Conservation (phyloP, 768 basidiomycete species). For the Phaeotremella fagi region DNA sequence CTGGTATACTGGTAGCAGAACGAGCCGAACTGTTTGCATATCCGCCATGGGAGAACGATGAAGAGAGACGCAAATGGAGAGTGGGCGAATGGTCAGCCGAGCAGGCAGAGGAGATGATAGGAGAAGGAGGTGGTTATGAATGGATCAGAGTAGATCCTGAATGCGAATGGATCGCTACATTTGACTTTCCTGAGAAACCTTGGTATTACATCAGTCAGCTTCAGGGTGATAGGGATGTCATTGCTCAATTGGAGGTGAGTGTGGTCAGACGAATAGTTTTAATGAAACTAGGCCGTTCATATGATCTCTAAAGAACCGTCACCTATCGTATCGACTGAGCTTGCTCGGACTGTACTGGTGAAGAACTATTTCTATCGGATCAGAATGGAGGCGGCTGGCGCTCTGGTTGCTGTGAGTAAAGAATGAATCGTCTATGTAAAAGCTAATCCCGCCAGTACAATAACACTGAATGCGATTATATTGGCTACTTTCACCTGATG, state of each 20-base stretch:
- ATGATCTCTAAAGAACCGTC: slow-evolving; percentile 57
- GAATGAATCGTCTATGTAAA: slow-evolving; percentile 6
- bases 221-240: slow-evolving; percentile 90
- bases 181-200: slow-evolving; percentile 72
- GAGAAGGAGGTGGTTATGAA: slow-evolving; percentile 78
- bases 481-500: slow-evolving; percentile 91
- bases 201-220: slow-evolving; percentile 97
- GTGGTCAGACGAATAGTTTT: slow-evolving; percentile 5
- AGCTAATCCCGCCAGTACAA: slow-evolving; percentile 72
- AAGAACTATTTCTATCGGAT: slow-evolving; percentile 94
- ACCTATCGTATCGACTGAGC: slow-evolving; percentile 56
- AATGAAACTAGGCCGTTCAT: slow-evolving; percentile 67
- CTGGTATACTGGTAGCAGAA: slow-evolving; percentile 21
- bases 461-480: slow-evolving; percentile 71
- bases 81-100: slow-evolving; percentile 98
- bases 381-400: slow-evolving; percentile 86
- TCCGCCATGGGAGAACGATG: slow-evolving; percentile 87
- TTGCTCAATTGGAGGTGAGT: slow-evolving; percentile 90
- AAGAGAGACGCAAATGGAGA: slow-evolving; percentile 65
- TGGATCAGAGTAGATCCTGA: slow-evolving; percentile 99
- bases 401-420: slow-evolving; percentile 64
- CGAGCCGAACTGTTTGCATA: slow-evolving; percentile 66
- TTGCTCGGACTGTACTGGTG: slow-evolving; percentile 89
- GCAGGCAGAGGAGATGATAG: slow-evolving; percentile 86
- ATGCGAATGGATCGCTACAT: slow-evolving; percentile 94